Base-by-base conservation (phyloP, 192 early-diverging fungal species). In the Rhizoclosmatium sp. region DNA sequence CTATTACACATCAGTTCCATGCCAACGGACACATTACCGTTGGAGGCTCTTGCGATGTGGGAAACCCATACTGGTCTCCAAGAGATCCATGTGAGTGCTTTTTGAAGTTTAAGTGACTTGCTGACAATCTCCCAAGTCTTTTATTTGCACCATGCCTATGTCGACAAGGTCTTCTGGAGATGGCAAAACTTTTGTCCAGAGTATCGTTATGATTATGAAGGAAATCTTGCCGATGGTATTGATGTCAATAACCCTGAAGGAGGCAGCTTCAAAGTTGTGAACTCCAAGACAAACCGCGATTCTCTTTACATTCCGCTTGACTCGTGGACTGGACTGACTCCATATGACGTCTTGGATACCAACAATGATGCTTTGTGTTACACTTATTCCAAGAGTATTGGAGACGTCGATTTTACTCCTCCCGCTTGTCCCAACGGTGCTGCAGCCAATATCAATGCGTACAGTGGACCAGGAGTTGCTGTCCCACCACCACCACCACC, bases 81-180 rank as follows among this genome's bases (percentile, higher is more conserved):
- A 23, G 66, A 16, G 66, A 54, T 16, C 51, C 51, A 7, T 44
- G n/a, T 40, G n/a, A 45, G 31, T 48, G 19, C 67, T 54, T 54
- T 16, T 54, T 7, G 9, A 64, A 64, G n/a, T 64, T 64, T 21
- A 64, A 64, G 7, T 9, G n/a, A 64, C 21, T 64, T 40, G 61
- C 9, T n/a, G 4, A 64, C 7, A 64, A 9, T 16, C 5, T 23
- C n/a, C 5, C 9, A 23, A 9, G n/a, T 40, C n/a, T 9, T 39
- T 64, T 21, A 64, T 40, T 64, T 83, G 68, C 82, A 83, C 79
- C 82, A 83, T 59, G 76, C 45, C 54, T 76, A 76, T 41, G 75
- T 81, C 23, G 82, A 83, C 69, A 83, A 83, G 49, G 62, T 81
- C 44, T 83, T 54, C 46, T 79, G 71, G 79, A 51, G 47, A 48